Conservation (phyloP, 2,329 filamentous ascomycete species). For the Cytospora piceae region DNA sequence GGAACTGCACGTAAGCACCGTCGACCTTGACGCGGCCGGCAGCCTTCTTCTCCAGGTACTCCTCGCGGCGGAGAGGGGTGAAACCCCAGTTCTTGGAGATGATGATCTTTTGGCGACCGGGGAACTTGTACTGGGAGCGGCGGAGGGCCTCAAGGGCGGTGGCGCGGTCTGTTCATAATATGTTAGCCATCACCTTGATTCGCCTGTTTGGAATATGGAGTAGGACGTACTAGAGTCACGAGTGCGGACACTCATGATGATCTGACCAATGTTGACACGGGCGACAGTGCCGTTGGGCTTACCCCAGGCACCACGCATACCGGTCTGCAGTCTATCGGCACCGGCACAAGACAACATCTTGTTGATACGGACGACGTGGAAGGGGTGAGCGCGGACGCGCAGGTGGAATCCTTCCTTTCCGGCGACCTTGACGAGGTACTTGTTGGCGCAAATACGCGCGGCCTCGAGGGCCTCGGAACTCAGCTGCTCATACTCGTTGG, state of each 20-base stretch:
- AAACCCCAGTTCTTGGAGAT: slow-evolving; percentile 99
- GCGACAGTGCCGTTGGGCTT: slow-evolving; percentile 99
- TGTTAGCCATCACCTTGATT: slow-evolving; percentile 30
- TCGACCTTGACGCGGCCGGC: slow-evolving; percentile 93
- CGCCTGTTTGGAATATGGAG: neutral
- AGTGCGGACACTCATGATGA: slow-evolving; percentile 95
- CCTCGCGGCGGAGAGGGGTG: slow-evolving; percentile 95
- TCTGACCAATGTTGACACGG: slow-evolving; percentile 99
- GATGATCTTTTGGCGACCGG: slow-evolving; percentile 99
- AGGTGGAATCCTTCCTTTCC: slow-evolving; percentile 78
- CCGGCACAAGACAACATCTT: slow-evolving; percentile 99
- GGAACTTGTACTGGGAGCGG: slow-evolving; percentile 99
- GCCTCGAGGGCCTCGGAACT: slow-evolving; percentile 99
- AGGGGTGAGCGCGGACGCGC: slow-evolving; percentile 89
- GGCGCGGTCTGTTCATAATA: slow-evolving; percentile 68
- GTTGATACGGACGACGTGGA: slow-evolving; percentile 99
- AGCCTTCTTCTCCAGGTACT: slow-evolving; percentile 95
- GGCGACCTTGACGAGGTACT: slow-evolving; percentile 78
- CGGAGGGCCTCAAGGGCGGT: slow-evolving; percentile 97
- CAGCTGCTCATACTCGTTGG: slow-evolving; percentile 99
- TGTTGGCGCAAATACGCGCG: slow-evolving; percentile 99
- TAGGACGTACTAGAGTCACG: slow-evolving; percentile 80
- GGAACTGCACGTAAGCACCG: slow-evolving; percentile 99
- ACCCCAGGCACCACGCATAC: slow-evolving; percentile 99
- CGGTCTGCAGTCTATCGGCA: slow-evolving; percentile 99